These are phyloP conservation scores for Coemansia sp. DNA, from an alignment of 192 early-diverging fungal genomes.

Conservation along the genomic window DNA sequence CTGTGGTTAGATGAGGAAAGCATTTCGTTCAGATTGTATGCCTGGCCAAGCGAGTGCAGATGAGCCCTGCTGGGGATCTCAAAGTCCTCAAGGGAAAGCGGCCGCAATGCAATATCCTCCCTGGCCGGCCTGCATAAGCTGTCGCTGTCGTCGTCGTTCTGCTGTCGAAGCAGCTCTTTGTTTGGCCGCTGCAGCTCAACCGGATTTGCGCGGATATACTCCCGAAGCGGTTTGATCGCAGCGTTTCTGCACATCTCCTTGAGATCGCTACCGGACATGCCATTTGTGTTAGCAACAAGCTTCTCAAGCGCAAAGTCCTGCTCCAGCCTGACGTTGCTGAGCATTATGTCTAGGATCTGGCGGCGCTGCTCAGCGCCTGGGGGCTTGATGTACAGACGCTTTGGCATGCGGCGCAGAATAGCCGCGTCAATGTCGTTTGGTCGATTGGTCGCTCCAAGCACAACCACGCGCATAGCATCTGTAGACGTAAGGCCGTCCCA, in stretches of 20 bases:
- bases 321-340: conserved; percentile 70
- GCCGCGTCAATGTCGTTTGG: conserved; percentile 98
- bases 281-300: conserved; percentile 72
- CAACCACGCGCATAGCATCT: conserved; percentile 59
- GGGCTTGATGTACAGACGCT: conserved; percentile 83
- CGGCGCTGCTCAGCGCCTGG: conserved; percentile 82
- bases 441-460: conserved; percentile 94
- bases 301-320: conserved; percentile 65
- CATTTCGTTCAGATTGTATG: conserved; percentile 39
- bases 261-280: conserved; percentile 90
- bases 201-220: conserved; percentile 66
- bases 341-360: conserved; percentile 80
- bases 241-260: conserved; percentile 98
- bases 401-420: conserved; percentile 97
- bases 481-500: conserved; percentile 90
- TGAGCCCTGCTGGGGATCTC: conserved; percentile 28
- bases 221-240: conserved; percentile 92
- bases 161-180: conserved; percentile 7
- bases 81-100: conserved; percentile 38
- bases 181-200: conserved; percentile 36
- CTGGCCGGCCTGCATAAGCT: neutral
- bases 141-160: neutral
- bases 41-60: conserved; percentile 31
- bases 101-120: conserved; percentile 28
- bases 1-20: conserved; percentile 12